Evolutionary conservation across 2,329 filamentous ascomycete species (phyloP).

Genomic region (Colletotrichum tofieldiae): DNA sequence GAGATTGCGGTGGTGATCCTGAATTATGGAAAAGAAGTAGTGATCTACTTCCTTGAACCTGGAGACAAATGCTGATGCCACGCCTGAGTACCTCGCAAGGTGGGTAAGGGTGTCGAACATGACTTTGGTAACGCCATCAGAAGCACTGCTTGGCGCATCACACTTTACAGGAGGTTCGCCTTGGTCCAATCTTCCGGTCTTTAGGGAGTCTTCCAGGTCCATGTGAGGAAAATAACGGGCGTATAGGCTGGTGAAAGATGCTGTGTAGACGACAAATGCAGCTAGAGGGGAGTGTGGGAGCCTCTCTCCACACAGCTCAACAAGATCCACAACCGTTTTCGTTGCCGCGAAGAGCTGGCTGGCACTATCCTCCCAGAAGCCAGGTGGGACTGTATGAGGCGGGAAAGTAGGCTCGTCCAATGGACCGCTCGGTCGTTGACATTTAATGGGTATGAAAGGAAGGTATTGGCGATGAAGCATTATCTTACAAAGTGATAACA

Average conservation of each 20-base stretch:
- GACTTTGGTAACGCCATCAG: constrained; percentile 4
- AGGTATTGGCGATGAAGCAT: constrained; percentile 79
- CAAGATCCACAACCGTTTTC: constrained; percentile 74
- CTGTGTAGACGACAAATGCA: constrained; percentile 77
- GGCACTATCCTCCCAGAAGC: constrained; percentile 76
- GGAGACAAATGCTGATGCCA: constrained; percentile 32
- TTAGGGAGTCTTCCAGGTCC: constrained; percentile 72
- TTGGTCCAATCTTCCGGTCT: constrained; percentile 52
- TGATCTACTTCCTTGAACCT: constrained; percentile 37
- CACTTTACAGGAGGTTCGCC: constrained; percentile 32
- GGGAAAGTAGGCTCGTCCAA: constrained; percentile 72
- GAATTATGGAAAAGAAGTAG: constrained; percentile 29
- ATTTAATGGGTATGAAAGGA: constrained; percentile 74
- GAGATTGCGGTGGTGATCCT: constrained; percentile 33
- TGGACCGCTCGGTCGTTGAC: constrained; percentile 65
- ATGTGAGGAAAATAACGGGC: constrained; percentile 78
- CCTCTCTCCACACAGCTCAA: constrained; percentile 73
- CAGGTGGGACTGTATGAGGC: constrained; percentile 61
- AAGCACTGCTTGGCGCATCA: not conserved
- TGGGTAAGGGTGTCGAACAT: constrained; percentile 26
- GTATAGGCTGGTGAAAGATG: constrained; percentile 77
- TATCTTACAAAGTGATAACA: constrained; percentile 76
- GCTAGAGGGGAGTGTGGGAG: constrained; percentile 78
- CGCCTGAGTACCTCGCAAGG: constrained; percentile 27
- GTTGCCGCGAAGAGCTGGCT: constrained; percentile 74